Evolutionary conservation across 805 yeast species (phyloP).

Genomic region (Ogataea dorogensis): DNA sequence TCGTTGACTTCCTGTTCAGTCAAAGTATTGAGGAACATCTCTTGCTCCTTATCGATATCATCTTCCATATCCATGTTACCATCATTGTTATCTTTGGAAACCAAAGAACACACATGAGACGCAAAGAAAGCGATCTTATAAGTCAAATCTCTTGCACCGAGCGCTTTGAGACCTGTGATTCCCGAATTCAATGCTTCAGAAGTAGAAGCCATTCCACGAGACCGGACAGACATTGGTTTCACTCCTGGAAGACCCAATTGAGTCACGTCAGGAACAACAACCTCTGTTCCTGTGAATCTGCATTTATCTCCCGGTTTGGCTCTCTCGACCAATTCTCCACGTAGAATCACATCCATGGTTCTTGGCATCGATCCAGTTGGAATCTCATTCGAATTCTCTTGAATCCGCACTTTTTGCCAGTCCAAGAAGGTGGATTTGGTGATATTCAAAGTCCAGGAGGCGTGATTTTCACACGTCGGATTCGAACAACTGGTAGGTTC

Average conservation of each 20-base stretch:
- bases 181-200: slow-evolving; percentile 76
- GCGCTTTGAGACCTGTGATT: slow-evolving; percentile 79
- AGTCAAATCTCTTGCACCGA: slow-evolving; percentile 94
- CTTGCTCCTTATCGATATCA: slow-evolving; percentile 71
- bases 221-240: slow-evolving; percentile 74
- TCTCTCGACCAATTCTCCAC: slow-evolving; percentile 93
- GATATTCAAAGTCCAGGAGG: slow-evolving; percentile 80
- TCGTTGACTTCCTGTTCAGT: slow-evolving; percentile 82
- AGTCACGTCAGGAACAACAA: slow-evolving; percentile 90
- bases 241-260: slow-evolving; percentile 95
- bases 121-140: slow-evolving; percentile 90
- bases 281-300: slow-evolving; percentile 89
- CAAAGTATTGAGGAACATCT: slow-evolving; percentile 70
- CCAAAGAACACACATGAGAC: slow-evolving; percentile 76
- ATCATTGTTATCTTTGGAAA: slow-evolving; percentile 36
- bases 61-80: slow-evolving; percentile 18
- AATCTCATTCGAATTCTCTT: slow-evolving; percentile 93
- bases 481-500: slow-evolving; percentile 92
- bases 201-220: slow-evolving; percentile 49
- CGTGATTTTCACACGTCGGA: slow-evolving; percentile 83
- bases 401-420: slow-evolving; percentile 96
- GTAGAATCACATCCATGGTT: slow-evolving; percentile 83
- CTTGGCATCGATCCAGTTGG: slow-evolving; percentile 99
- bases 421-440: slow-evolving; percentile 85
- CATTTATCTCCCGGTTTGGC: slow-evolving; percentile 98